Base-by-base conservation (phyloP, 495 filamentous ascomycete genomes). In the Daldinia decipiens region DNA sequence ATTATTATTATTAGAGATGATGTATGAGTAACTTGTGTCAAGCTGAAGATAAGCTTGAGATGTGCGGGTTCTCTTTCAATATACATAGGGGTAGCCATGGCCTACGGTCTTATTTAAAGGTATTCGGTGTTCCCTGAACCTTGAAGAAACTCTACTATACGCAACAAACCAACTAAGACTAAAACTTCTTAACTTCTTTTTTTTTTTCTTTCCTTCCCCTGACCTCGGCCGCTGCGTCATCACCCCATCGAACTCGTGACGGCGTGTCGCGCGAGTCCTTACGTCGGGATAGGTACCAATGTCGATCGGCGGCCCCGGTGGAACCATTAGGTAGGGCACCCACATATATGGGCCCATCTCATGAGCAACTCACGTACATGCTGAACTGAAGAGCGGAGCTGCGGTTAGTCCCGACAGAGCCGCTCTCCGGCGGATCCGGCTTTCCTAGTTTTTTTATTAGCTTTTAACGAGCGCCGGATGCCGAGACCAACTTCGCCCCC, bases 341-440 rank as follows among this genome's bases (percentile, higher is more conserved):
- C 62, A 69, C 71, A 70, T 73, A 73, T 68, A 73, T 68, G 70
- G 70, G 70, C 21, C 65, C 70, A 73, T 68, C 65, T 68, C 65
- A 62, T 52, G 56, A 65, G 55, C 32, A 59, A 59, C 51, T 65
- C 70, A 59, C 51, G 39, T 31, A 68, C n/a, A n/a, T n/a, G n/a
- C 21, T 24, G 21, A 24, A 24, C 15, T 53, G 24, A 13, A 31
- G 26, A 24, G 61, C 40, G 65, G 65, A 60, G 65, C 50, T 31
- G 57, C 70, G 70, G 70, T 68, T 65, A 52, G 54, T 68, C 70
- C 70, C 70, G 70, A 64, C 55, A 65, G 60, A 62, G 70, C 70
- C 65, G 51, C 70, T 39, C 65, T 50, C 65, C 70, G 65, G 61
- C 36, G 50, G 39, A 53, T 54, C 65, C 70, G 65, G 29, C 39